Evolutionary conservation across 345 rosid species (phyloP), one percentile per base, ranked within the genome.

Genomic region (Syzygium jambos): DNA sequence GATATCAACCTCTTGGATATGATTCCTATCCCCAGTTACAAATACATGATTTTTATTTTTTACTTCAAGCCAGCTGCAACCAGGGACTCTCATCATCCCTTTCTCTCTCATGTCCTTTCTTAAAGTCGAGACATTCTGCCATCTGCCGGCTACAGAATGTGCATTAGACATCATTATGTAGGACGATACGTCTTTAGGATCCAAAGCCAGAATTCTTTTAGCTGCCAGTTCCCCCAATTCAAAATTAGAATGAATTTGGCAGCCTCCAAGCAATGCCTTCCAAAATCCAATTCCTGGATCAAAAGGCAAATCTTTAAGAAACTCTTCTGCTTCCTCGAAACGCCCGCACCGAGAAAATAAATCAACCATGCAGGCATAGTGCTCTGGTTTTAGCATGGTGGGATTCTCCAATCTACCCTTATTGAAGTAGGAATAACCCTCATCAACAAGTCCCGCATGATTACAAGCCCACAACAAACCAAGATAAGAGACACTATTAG

Each of bases 231-330:
- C 93, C 27, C 93, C 93, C 87, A 95, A 53, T 88, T 88, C 90
- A 82, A 78, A 86, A 85, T 95, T 96, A 30, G 94, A 93, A 85
- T 95, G 97, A 65, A 94, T 94, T 88, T 90, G 94, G 90, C 98
- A 95, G 83, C 99, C 99, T n/a, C 95, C 94, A 29, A 95, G 98
- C 87, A 95, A 89, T 83, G 98, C 97, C 85, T 95, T 95, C 98
- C 99, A 96, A 84, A 96, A 95, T 86, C 98, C 99, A 57, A 95
- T 89, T 63, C 98, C 99, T 2, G 97, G 98, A 59, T 93, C 93
- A 78, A 93, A 90, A 17, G 96, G 96, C 92, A 96, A 85, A 65
- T 89, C 87, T n/a, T 87, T 80, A 61, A 95, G 87, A 89, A 93
- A 92, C 88, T 86, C 88, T 65, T 90, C 91, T 51, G 98, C 98